phyloP scores from a whole-genome alignment of 495 filamentous ascomycete species.

The Neurospora pannonica region DNA sequence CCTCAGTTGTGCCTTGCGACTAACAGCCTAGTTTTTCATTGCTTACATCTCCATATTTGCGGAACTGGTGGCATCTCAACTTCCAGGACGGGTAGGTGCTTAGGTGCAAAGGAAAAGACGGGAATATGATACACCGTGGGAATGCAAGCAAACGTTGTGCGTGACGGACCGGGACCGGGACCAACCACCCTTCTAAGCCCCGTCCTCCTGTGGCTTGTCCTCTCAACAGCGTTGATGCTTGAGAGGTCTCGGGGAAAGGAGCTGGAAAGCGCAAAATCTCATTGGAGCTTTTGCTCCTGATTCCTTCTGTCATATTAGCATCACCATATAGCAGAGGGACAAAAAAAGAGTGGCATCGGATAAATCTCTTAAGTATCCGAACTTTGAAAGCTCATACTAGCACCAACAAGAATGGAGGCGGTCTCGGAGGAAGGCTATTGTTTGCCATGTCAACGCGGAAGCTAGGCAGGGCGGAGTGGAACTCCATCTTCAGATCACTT shows the following conservation, averaged over 20 bases:
- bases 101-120: neutral
- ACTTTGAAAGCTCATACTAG: neutral
- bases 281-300: neutral
- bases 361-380: neutral
- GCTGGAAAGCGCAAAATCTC: neutral
- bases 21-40: neutral
- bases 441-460: neutral
- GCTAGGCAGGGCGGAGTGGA: neutral
- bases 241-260: neutral
- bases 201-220: neutral
- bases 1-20: neutral
- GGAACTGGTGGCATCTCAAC: neutral
- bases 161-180: neutral
- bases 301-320: neutral
- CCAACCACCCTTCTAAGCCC: neutral
- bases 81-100: constrained; percentile 14
- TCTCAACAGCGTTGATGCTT: neutral
- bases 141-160: neutral
- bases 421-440: neutral
- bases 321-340: neutral
- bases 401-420: neutral
- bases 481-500: neutral
- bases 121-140: neutral
- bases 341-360: neutral
- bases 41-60: neutral